Evolutionary conservation across 306 rosid genomes (phyloP), one percentile per base, ranked within the genome.

Genomic region (Malus fusca): DNA sequence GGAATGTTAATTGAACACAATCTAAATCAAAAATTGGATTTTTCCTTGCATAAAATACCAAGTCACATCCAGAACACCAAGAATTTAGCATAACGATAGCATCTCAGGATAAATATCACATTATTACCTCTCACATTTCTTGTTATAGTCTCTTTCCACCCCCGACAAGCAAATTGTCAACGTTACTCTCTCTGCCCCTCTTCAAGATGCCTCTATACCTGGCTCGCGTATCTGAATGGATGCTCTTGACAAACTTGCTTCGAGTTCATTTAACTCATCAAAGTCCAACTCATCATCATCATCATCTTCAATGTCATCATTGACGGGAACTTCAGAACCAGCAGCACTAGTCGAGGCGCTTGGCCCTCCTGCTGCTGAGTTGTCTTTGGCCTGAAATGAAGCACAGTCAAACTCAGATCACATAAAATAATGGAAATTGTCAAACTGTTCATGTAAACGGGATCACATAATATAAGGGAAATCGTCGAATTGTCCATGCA

Each of bases 201-300:
- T 62, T 85, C 87, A 62, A 68, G 83, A 84, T 21, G 89, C 74
- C 73, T 84, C 88, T 77, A 84, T 79, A 73, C 86, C 84, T 12
- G 88, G 78, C 81, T 91, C 93, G 60, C 83, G 73, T 71, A 85
- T 91, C 84, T 87, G 91, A 73, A 88, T 85, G 22, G 96, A 84
- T 46, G 90, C 81, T 84, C 77, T 88, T 52, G 93, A 82, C 82
- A 91, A 79, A 72, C 96, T 91, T 65, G 93, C 96, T 83, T 91
- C 91, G 25, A 91, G 78, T 75, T 88, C 96, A 78, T 87, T 82
- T 72, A 91, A 68, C 85, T 91, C 96, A 3, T 91, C 93, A 55
- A 90, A 11, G 84, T 90, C 92, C 84, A 90, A 83, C 75, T 87
- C 96, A 1, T 90, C 88, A 0, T 85, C 88, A 1, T 88, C 88